Conservation (phyloP, 768 basidiomycete species). For the Leccinum boreale region DNA sequence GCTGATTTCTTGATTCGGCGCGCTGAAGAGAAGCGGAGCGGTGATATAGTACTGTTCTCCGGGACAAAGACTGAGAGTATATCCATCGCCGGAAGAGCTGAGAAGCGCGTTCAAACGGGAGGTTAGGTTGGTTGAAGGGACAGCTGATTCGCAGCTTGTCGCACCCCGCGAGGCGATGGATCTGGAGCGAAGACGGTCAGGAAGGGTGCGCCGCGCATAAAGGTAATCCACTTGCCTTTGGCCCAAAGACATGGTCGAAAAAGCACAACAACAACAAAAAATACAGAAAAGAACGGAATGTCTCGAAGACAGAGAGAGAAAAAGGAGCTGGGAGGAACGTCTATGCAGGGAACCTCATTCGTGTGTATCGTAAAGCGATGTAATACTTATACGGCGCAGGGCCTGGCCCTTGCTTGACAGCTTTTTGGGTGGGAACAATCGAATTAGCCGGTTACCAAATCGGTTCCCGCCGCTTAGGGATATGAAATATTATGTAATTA, state of each 20-base stretch:
- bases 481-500: neutral
- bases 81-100: conserved; percentile 63
- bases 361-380: neutral
- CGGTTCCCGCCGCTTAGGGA: neutral
- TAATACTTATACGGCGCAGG: neutral
- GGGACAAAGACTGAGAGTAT: conserved; percentile 65
- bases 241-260: conserved; percentile 11
- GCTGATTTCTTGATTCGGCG: conserved; percentile 75
- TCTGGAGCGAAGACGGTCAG: conserved; percentile 8
- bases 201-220: neutral
- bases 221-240: conserved; percentile 7
- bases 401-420: neutral
- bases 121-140: conserved; percentile 60
- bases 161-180: neutral
- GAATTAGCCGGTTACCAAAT: neutral
- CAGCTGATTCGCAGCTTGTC: conserved; percentile 36
- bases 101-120: conserved; percentile 64
- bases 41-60: conserved; percentile 58
- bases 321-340: neutral
- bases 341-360: neutral
- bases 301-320: neutral
- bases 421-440: neutral
- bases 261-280: neutral
- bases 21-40: conserved; percentile 63
- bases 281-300: neutral